Conservation (phyloP, 495 filamentous ascomycete genomes). For the Viridothelium virens region DNA sequence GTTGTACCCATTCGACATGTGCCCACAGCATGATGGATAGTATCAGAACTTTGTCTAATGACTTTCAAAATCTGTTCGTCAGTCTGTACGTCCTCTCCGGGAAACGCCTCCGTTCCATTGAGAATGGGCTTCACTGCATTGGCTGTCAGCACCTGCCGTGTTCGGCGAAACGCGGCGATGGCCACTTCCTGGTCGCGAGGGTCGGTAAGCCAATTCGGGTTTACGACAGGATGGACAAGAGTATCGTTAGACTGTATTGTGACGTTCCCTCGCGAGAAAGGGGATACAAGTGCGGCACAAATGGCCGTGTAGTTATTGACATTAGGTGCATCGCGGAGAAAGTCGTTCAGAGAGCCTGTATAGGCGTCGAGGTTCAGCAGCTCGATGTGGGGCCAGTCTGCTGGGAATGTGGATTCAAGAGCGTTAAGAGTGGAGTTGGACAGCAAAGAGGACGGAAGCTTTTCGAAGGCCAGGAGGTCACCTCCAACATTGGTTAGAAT, state of each 20-base stretch:
- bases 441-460: conserved; percentile 19
- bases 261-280: conserved; percentile 27
- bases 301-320: conserved; percentile 8
- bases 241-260: not conserved
- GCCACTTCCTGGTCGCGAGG: conserved; percentile 20
- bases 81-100: conserved; percentile 40
- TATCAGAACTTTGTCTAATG: conserved; percentile 35
- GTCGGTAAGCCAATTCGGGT: conserved; percentile 25
- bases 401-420: conserved; percentile 29
- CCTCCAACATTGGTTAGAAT: conserved; percentile 37
- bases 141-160: conserved; percentile 38
- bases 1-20: conserved; percentile 47
- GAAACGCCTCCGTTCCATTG: conserved; percentile 41
- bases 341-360: not conserved
- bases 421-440: conserved; percentile 20
- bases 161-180: conserved; percentile 20
- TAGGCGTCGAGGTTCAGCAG: not conserved
- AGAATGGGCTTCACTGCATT: conserved; percentile 35
- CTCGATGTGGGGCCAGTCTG: conserved; percentile 17
- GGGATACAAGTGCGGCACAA: conserved; percentile 13
- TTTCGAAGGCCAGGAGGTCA: conserved; percentile 25
- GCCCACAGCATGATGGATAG: conserved; percentile 44
- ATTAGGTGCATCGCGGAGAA: not conserved
- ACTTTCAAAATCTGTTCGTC: conserved; percentile 46
- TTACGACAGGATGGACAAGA: conserved; percentile 21